Conservation (phyloP, 345 rosid species). For the Aethionema arabicum region DNA sequence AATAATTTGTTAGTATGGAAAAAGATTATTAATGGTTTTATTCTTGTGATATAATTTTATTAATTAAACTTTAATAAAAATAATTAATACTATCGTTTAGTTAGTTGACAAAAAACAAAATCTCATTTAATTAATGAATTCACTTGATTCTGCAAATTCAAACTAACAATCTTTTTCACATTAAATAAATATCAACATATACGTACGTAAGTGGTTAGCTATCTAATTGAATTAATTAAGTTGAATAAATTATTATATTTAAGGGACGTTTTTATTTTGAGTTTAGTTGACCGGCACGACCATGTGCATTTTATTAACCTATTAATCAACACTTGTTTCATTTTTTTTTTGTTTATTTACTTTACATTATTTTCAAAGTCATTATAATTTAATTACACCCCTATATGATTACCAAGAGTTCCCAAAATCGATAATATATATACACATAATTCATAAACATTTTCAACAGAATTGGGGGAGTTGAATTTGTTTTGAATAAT, state of each 20-base stretch:
- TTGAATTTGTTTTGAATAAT: not conserved
- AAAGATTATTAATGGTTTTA: too few relatives aligned
- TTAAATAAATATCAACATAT: conserved; percentile 1
- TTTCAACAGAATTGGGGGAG: conserved; percentile 26
- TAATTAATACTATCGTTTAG: not conserved
- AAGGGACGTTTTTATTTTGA: conserved; percentile 24
- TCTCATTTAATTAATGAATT: conserved; percentile 10
- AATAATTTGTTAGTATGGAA: too few relatives aligned
- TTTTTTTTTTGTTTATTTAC: not conserved
- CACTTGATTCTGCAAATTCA: not conserved
- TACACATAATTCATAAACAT: conserved; percentile 10
- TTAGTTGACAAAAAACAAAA: not conserved
- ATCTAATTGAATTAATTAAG: conserved; percentile 14
- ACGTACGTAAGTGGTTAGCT: conserved; percentile 25
- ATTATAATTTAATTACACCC: conserved; percentile 5
- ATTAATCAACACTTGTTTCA: conserved; percentile 24
- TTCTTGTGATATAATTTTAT: too few relatives aligned
- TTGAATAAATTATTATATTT: conserved; percentile 1
- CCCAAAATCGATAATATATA: conserved; percentile 3
- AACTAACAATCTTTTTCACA: conserved; percentile 8
- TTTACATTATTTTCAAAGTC: conserved; percentile 13
- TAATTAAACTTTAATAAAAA: not conserved
- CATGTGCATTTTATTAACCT: conserved; percentile 7
- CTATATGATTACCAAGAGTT: conserved; percentile 20
- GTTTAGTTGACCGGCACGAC: conserved; percentile 36